These are phyloP conservation scores for Sporobolomyces phaffii DNA, from an alignment of 768 basidiomycete species.

Conservation along the genomic window DNA sequence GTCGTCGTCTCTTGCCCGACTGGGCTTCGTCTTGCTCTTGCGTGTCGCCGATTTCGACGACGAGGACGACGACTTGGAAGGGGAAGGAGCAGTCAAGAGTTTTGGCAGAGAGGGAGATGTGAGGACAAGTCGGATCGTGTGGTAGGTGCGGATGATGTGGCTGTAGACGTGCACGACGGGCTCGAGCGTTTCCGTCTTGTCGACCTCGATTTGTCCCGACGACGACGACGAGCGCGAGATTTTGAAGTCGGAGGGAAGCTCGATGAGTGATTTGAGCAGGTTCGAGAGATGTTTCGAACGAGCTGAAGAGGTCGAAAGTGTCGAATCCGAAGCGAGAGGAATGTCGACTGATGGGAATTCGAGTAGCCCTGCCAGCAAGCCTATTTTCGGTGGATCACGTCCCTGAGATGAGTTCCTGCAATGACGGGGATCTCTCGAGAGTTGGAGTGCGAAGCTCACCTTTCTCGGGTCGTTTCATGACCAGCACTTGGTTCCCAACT, in stretches of 20 bases:
- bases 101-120: neutral
- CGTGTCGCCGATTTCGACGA: neutral
- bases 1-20: neutral
- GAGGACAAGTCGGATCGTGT: slow-evolving; percentile 21
- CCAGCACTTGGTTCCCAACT: no score
- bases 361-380: slow-evolving; percentile 79
- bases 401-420: no score
- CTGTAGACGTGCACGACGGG: slow-evolving; percentile 78
- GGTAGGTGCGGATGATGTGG: slow-evolving; percentile 71
- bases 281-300: slow-evolving; percentile 38
- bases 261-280: slow-evolving; percentile 21
- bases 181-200: neutral
- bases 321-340: neutral
- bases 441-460: slow-evolving; percentile 57
- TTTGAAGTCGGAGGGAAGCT: neutral
- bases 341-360: slow-evolving; percentile 75
- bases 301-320: neutral
- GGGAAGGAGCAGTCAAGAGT: neutral
- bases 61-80: no score
- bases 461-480: slow-evolving; percentile 73
- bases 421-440: no score
- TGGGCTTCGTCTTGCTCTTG: neutral
- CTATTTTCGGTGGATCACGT: slow-evolving; percentile 51
- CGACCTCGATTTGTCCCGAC: neutral
- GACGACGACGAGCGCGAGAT: neutral